Percentiles rank a stretch among this genome's conserved stretches.
phyloP scores from a whole-genome alignment of 805 yeast species.

The Cyberlindnera maritima region DNA sequence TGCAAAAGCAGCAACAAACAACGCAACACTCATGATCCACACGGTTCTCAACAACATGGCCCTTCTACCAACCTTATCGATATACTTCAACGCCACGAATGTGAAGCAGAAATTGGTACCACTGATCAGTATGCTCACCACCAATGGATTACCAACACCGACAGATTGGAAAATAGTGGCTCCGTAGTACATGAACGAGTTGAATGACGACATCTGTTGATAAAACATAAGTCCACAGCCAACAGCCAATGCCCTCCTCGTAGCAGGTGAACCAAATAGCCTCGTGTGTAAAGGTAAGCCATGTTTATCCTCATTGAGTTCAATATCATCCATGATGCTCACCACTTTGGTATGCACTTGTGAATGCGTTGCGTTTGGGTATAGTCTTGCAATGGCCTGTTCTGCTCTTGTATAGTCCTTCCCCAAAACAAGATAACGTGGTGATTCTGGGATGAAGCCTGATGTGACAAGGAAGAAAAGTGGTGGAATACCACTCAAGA shows the following conservation, averaged over 20 bases:
- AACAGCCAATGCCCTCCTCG: slow-evolving; percentile 40
- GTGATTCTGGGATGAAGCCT: slow-evolving; percentile 50
- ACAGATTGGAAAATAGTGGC: slow-evolving; percentile 53
- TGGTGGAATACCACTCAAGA: slow-evolving; percentile 42
- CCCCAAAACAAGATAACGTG: slow-evolving; percentile 40
- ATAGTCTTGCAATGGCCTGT: slow-evolving; percentile 41
- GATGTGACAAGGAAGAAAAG: slow-evolving; percentile 34
- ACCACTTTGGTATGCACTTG: slow-evolving; percentile 46
- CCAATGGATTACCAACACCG: slow-evolving; percentile 51
- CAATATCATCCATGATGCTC: slow-evolving; percentile 44
- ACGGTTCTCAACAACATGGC: slow-evolving; percentile 41
- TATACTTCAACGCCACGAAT: slow-evolving; percentile 45
- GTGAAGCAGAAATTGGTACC: slow-evolving; percentile 54
- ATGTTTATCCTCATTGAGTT: slow-evolving; percentile 7
- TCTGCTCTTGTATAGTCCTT: slow-evolving; percentile 36
- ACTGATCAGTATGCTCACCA: slow-evolving; percentile 54
- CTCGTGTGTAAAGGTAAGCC: slow-evolving; percentile 2
- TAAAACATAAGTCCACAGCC: slow-evolving; percentile 51
- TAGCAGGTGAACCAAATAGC: slow-evolving; percentile 26
- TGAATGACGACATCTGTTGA: slow-evolving; percentile 62
- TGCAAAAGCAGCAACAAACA: slow-evolving; percentile 32
- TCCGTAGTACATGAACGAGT: slow-evolving; percentile 62
- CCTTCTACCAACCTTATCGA: slow-evolving; percentile 50
- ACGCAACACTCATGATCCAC: slow-evolving; percentile 37
- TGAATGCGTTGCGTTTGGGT: slow-evolving; percentile 39